Percentiles rank a stretch among this genome's conserved stretches.
These are phyloP conservation scores for Cyberlindnera xishuangbannaensis DNA, from an alignment of 805 yeast species.

Conservation along the genomic window DNA sequence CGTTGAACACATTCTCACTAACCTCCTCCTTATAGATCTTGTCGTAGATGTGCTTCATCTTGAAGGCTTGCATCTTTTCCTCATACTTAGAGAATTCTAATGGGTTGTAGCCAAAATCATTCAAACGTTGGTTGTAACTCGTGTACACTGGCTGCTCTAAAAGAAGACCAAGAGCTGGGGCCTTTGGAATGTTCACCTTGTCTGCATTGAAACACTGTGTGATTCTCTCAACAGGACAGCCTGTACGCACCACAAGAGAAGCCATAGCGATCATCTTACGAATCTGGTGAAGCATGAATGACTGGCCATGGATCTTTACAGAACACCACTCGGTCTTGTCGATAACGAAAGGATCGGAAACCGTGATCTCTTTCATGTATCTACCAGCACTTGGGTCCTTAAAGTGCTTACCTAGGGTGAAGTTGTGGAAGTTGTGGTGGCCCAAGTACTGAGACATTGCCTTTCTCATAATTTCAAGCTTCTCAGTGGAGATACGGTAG, in stretches of 20 bases:
- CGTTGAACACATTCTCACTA: conserved; percentile 80
- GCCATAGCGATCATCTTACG: conserved; percentile 98
- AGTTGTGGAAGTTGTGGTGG: conserved; percentile 88
- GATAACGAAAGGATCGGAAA: conserved; percentile 84
- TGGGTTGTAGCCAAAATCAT: conserved; percentile 70
- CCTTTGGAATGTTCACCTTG: conserved; percentile 89
- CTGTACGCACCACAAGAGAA: conserved; percentile 75
- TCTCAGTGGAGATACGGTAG: conserved; percentile 58
- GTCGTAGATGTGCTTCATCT: conserved; percentile 83
- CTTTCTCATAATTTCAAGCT: conserved; percentile 56
- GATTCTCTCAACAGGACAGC: conserved; percentile 75
- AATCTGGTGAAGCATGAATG: conserved; percentile 97
- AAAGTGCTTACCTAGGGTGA: conserved; percentile 73
- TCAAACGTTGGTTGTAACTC: conserved; percentile 66
- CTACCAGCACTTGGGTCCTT: conserved; percentile 83
- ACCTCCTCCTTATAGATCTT: conserved; percentile 88
- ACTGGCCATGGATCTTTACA: conserved; percentile 94
- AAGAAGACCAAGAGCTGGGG: conserved; percentile 90
- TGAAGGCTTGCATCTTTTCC: conserved; percentile 75
- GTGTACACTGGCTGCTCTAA: conserved; percentile 91
- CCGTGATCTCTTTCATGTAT: conserved; percentile 72
- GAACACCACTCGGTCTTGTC: conserved; percentile 96
- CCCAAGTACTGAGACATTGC: conserved; percentile 76
- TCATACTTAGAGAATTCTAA: conserved; percentile 63
- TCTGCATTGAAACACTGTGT: conserved; percentile 67